Evolutionary conservation across 768 basidiomycete genomes (phyloP), one percentile per base, ranked within the genome.

Genomic region (Rhodotorula sphaerocarpa): DNA sequence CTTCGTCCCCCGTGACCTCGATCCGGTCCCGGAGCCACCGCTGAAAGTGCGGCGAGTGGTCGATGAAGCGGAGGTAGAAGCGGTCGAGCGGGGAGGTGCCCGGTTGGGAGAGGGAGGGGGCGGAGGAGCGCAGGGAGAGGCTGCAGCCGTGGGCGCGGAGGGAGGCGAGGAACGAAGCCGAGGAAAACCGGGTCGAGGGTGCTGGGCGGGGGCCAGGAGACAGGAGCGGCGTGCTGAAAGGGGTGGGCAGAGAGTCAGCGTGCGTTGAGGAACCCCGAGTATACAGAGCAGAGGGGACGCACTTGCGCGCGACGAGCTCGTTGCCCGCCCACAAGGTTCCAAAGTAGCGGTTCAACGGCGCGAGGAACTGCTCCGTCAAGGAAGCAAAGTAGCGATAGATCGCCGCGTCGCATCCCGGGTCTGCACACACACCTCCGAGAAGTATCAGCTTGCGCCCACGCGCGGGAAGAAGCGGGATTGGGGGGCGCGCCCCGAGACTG

Each of bases 281-380:
- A 1, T 7, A 25, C 14, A 46, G n/a, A 1, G 7, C 43, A 18
- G 33, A 14, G 23, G 12, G 1, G 25, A 41, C 36, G 5, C 36
- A 39, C 36, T 16, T 25, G 7, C 14, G 14, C 3, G 36, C 55
- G 14, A 56, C 25, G 0, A 34, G 36, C 15, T 47, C 56, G 47
- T 47, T 57, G 7, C 47, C 46, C 0, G 88, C 88, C 74, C 91
- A 88, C 51, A 92, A 80, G 2, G 86, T 85, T 63, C 87, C 86
- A 45, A 96, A 83, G 78, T 96, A 96, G 67, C 92, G 83, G 70
- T 92, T 85, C 7, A 97, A 80, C 0, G 93, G 93, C 4, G 88
- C 85, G 27, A 96, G 82, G 64, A 97, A 79, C 57, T 85, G 85
- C 25, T 86, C 87, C 2, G 93, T 90, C 48, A 92, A 81, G 44